These are phyloP conservation scores for Ustilago hordei DNA, from an alignment of 1,284 basidiomycete species.

Conservation along the genomic window DNA sequence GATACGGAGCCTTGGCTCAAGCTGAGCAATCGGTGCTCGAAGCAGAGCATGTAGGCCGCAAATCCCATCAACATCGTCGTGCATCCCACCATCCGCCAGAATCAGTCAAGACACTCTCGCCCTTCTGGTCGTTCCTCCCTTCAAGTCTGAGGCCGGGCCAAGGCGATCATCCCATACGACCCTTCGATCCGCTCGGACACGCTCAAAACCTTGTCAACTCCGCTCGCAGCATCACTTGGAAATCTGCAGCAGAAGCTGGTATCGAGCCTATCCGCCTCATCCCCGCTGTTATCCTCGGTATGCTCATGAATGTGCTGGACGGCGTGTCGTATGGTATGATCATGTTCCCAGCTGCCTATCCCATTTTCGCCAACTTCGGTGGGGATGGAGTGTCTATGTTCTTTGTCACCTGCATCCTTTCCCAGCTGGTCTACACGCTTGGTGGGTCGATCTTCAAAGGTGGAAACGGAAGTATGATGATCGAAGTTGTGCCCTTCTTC, in stretches of 20 bases:
- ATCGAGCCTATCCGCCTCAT: constrained; percentile 62
- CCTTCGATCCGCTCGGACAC: constrained; percentile 18
- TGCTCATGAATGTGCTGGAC: constrained; percentile 90
- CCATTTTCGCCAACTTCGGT: constrained; percentile 84
- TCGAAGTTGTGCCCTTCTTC: constrained; percentile 92
- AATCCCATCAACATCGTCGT: constrained; percentile 16
- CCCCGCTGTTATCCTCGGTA: constrained; percentile 87
- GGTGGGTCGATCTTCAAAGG: constrained; percentile 86
- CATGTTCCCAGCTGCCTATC: constrained; percentile 81
- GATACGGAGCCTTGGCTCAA: constrained; percentile 60
- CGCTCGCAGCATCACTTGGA: constrained; percentile 49
- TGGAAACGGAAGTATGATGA: constrained; percentile 96
- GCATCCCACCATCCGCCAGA: constrained; percentile 37
- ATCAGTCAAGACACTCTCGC: constrained; percentile 28
- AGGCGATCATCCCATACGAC: constrained; percentile 20
- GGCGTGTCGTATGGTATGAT: constrained; percentile 84
- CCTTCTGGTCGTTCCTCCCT: constrained; percentile 46
- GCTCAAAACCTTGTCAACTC: constrained; percentile 24
- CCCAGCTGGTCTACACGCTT: constrained; percentile 84
- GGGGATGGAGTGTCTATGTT: constrained; percentile 88
- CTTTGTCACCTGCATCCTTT: constrained; percentile 74
- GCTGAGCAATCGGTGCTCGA: constrained; percentile 48
- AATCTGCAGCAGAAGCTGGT: constrained; percentile 44
- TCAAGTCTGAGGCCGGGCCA: constrained; percentile 35
- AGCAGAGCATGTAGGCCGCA: constrained; percentile 18